Conservation (phyloP, 176 grass and related monocot species). For the Oropetium thomaeum region DNA sequence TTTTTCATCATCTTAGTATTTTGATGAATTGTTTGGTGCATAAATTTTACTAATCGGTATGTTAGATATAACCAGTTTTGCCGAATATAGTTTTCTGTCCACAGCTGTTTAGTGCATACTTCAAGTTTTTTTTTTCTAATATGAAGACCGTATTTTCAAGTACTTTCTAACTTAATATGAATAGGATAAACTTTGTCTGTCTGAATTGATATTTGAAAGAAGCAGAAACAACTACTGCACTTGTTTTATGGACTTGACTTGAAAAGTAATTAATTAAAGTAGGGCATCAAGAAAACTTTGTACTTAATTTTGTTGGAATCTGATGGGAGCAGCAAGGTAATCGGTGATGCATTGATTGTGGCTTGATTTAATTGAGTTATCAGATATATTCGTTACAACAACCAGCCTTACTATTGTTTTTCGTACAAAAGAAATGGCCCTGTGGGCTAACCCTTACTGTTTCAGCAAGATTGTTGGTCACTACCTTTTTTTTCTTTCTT, state of each 20-base stretch:
- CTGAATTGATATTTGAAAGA: neutral
- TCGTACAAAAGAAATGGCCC: too few relatives aligned
- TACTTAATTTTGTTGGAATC: neutral
- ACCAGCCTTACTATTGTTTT: neutral
- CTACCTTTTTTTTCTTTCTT: too few relatives aligned
- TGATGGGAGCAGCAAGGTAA: neutral
- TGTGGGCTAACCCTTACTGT: too few relatives aligned
- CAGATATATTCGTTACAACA: neutral
- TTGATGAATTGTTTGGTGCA: too few relatives aligned
- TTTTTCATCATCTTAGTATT: too few relatives aligned
- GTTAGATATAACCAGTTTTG: neutral
- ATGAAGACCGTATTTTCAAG: neutral
- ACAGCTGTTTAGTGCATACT: neutral
- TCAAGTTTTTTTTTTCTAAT: neutral
- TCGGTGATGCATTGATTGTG: neutral
- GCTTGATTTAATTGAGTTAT: conserved; percentile 8
- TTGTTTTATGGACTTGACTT: neutral
- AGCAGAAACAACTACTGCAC: neutral
- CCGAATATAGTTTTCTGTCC: neutral
- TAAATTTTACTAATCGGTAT: too few relatives aligned
- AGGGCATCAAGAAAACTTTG: neutral
- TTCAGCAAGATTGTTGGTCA: too few relatives aligned
- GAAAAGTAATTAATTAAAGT: neutral
- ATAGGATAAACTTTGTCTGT: neutral
- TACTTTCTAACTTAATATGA: neutral